phyloP scores from a whole-genome alignment of 768 basidiomycete species.

The Hemileccinum rubropunctum region DNA sequence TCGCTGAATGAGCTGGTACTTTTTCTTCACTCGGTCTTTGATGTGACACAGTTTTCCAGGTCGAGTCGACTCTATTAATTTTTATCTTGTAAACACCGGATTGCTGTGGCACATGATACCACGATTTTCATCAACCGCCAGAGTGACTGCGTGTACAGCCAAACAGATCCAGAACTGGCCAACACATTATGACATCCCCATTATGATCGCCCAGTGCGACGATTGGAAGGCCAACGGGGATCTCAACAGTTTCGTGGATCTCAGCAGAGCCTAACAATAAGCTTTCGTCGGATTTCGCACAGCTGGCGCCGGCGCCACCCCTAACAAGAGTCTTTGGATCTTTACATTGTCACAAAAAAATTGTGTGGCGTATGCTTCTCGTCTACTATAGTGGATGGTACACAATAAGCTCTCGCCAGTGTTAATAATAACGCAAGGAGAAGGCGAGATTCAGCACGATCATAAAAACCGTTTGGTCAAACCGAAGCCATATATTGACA shows the following conservation, averaged over 20 bases:
- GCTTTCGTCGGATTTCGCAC: not conserved
- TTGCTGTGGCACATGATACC: slow-evolving; percentile 7
- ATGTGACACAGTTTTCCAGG: slow-evolving; percentile 12
- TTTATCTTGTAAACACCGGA: slow-evolving; percentile 22
- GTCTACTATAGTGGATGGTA: no score
- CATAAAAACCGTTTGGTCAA: no score
- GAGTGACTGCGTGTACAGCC: no score
- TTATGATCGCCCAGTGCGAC: slow-evolving; percentile 8
- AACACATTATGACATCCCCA: slow-evolving; percentile 4
- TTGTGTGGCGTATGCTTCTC: not conserved
- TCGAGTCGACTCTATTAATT: not conserved
- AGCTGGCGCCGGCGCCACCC: not conserved
- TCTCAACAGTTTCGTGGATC: slow-evolving; percentile 18
- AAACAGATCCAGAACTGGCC: not conserved
- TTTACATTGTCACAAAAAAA: not conserved
- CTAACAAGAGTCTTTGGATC: not conserved
- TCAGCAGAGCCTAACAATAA: slow-evolving; percentile 3
- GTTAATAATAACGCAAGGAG: slow-evolving; percentile 1
- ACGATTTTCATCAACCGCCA: not conserved
- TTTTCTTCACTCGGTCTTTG: slow-evolving; percentile 10
- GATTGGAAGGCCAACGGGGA: not conserved
- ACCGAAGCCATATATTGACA: not conserved
- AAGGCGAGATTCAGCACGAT: no score
- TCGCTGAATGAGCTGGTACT: slow-evolving; percentile 23
- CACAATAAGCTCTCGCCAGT: slow-evolving; percentile 8